Base-by-base conservation (phyloP, 345 rosid genomes). In the Hibiscus trionum region DNA sequence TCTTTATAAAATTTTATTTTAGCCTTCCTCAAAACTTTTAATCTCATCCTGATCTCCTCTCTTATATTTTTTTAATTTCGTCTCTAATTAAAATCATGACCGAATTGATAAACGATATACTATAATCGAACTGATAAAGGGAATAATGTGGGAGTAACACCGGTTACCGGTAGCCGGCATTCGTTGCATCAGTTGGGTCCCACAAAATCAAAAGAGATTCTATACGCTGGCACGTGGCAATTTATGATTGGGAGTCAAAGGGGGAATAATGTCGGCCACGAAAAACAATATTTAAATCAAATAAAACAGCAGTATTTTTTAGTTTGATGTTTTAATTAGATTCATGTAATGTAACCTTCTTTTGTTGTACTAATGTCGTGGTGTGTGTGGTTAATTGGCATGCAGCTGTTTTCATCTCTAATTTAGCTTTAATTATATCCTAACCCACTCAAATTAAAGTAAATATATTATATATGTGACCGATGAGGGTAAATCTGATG, bases 351-450 rank as follows among this genome's bases (percentile, higher is more conserved):
- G 6, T 57, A 21, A 21, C 5, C 55, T 37, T 26, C 19, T 11
- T 62, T 62, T n/a, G 49, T 9, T 66, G 10, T 4, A 6, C 42
- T 37, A 37, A 37, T 57, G 61, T 21, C 11, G 11, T 1, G 27
- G 26, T 3, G 59, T 19, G 50, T 37, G 8, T 6, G 9, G 9
- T 37, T 52, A 19, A 55, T 17, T 21, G 70, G 35, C 11, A 44
- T 66, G 70, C 70, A 44, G 70, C 70, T 66, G 55, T 66, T 37
- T 66, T 24, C 55, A 33, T 42, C 53, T 42, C 53, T 4, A 4
- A 26, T 4, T 57, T 17, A 21, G 15, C 61, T 57, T 59, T 59
- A 59, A 59, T 60, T 29, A 29, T 60, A 5, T 7, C 63, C 10
- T 27, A 60, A 14, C 7, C 39, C 63, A 27, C 15, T 12, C 63